A percentile compares a stretch with the other conserved stretches of the same genome.
Evolutionary conservation across 345 rosid species (phyloP).

Genomic region (Conringia planisiliqua): DNA sequence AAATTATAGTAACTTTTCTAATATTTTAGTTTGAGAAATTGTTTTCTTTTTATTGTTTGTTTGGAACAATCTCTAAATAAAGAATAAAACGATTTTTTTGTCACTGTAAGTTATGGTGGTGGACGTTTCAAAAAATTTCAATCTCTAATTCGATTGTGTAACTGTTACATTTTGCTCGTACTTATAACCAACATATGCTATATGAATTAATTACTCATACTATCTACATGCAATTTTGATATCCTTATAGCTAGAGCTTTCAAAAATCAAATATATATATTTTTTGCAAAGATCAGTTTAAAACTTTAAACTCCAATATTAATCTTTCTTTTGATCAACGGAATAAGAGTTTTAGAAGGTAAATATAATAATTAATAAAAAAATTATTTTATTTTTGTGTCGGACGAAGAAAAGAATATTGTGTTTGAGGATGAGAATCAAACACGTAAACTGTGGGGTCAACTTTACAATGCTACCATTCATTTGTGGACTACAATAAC

Average conservation of each 20-base stretch:
- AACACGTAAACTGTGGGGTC: slow-evolving; percentile 25
- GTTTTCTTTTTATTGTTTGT: background rate
- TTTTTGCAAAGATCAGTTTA: no score
- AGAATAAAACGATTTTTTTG: background rate
- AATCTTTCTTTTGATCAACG: no score
- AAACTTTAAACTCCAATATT: no score
- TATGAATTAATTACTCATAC: no score
- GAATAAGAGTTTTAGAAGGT: no score
- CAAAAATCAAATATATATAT: no score
- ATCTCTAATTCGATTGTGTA: background rate
- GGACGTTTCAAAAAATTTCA: background rate
- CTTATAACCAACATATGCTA: background rate
- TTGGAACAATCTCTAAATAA: background rate
- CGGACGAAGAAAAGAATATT: background rate
- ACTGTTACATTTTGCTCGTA: background rate
- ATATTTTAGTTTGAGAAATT: background rate
- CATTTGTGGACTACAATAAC: background rate
- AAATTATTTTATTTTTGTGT: no score
- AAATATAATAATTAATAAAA: no score
- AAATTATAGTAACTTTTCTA: no score
- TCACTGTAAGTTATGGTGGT: background rate
- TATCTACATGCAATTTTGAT: no score
- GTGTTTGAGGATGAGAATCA: slow-evolving; percentile 15
- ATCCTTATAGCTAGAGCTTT: no score
- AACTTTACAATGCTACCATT: background rate